Evolutionary conservation across 2,329 filamentous ascomycete genomes (phyloP), one percentile per base, ranked within the genome.

Genomic region (Cercospora sp.): DNA sequence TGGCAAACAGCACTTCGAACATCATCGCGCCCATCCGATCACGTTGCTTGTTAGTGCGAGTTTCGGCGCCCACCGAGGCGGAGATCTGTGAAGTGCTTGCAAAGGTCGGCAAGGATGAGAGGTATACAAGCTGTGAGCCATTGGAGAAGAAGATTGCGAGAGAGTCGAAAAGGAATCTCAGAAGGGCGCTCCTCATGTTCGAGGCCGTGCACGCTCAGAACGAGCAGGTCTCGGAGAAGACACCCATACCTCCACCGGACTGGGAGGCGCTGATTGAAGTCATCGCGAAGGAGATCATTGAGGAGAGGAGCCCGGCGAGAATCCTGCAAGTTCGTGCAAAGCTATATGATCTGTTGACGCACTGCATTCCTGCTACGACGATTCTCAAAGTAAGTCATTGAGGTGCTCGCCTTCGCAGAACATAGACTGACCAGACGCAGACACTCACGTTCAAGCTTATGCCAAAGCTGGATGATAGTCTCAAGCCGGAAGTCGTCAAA

Each of bases 11-110:
- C 73, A 99, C 95, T 24, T 94, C 94, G 71, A 98, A 98, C 77
- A 99, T 99, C 75, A 99, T 99, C 80, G 94, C 95, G n/a, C 95
- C 95, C 0, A 99, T 99, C 78, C 88, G 94, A 72, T 96, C 92
- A 75, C 87, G 95, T 80, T 97, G 94, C 63, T 84, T 99, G 79
- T 86, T 99, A 61, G 93, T 99, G 65, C 87, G 95, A 72, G 95
- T 99, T 28, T 90, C 95, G 13, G 94, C 95, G 21, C 95, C 95
- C 7, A 92, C 89, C 0, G 90, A 96, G 74, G 86, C 86, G 7
- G 91, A 99, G 76, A 98, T 99, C 69, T 92, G 90, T 73, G 83
- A 85, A 45, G 94, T 93, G 30, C 83, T 99, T 69, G 84, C 81
- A 65, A 82, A 81, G 61, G 88, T 89, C 4, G 91, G 91, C 16